phyloP scores from a whole-genome alignment of 495 filamentous ascomycete species.

The Pyrenula massariospora region DNA sequence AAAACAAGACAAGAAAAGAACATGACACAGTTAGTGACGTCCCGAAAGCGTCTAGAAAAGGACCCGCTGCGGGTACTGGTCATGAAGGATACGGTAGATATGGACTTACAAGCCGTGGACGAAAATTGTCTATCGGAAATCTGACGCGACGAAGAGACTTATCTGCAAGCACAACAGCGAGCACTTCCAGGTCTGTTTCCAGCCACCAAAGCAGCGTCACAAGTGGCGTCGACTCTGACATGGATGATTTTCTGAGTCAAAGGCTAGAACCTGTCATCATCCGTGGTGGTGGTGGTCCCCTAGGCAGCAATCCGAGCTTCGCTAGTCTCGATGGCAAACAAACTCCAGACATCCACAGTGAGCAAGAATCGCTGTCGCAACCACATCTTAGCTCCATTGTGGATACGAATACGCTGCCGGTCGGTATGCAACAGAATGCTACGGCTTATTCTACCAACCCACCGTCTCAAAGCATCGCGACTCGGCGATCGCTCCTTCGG shows the following conservation, averaged over 20 bases:
- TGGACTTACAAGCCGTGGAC: conserved; percentile 27
- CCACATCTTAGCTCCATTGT: neutral
- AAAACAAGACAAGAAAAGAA: conserved; percentile 50
- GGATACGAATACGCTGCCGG: neutral
- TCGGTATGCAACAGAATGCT: neutral
- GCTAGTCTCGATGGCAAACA: neutral
- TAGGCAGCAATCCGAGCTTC: neutral
- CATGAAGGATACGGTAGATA: conserved; percentile 91
- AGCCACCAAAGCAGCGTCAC: conserved; percentile 42
- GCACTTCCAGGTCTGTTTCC: conserved; percentile 29
- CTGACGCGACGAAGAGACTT: conserved; percentile 31
- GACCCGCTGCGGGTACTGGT: conserved; percentile 83
- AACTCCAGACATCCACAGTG: neutral
- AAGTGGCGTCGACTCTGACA: conserved; percentile 38
- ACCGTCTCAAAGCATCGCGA: neutral
- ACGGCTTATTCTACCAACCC: neutral
- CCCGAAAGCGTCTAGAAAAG: conserved; percentile 53
- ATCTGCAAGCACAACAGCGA: conserved; percentile 44
- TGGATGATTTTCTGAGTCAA: conserved; percentile 61
- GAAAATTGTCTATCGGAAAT: conserved; percentile 36
- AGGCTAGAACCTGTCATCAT: conserved; percentile 83
- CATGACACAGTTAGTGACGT: conserved; percentile 35
- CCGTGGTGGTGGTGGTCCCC: conserved; percentile 47
- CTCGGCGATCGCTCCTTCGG: neutral
- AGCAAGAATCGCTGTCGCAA: neutral